Conservation (phyloP, 2,329 filamentous ascomycete species). For the Fonsecaea monophora region DNA sequence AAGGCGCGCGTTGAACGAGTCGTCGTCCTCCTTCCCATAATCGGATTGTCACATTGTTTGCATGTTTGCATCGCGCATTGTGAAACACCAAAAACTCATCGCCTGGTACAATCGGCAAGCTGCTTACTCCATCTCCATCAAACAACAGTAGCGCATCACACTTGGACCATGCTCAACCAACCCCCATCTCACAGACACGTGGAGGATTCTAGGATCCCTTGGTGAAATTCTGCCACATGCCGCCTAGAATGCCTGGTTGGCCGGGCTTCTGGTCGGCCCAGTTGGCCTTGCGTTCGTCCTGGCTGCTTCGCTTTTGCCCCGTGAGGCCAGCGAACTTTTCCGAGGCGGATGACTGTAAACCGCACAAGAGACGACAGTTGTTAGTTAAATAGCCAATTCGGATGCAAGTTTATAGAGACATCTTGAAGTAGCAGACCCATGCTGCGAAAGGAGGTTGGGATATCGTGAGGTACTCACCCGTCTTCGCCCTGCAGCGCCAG, state of each 20-base stretch:
- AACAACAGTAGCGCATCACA: too few species aligned
- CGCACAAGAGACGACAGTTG: not conserved
- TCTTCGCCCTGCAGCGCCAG: constrained; percentile 34
- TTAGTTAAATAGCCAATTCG: not conserved
- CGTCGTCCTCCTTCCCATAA: too few species aligned
- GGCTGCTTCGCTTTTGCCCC: constrained; percentile 33
- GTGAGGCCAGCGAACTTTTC: constrained; percentile 37
- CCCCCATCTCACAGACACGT: not conserved
- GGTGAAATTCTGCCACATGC: constrained; percentile 40
- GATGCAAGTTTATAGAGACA: not conserved
- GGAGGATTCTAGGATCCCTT: constrained; percentile 39
- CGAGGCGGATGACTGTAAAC: constrained; percentile 26
- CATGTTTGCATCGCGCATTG: too few species aligned
- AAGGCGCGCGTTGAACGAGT: too few species aligned
- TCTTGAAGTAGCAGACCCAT: too few species aligned
- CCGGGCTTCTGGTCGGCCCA: constrained; percentile 38
- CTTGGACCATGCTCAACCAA: not conserved
- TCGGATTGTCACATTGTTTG: too few species aligned
- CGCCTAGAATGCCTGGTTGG: constrained; percentile 34
- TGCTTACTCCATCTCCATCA: too few species aligned
- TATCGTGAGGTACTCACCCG: constrained; percentile 29
- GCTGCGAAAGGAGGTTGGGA: too few species aligned
- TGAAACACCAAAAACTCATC: too few species aligned
- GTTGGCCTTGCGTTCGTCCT: constrained; percentile 32
- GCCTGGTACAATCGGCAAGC: too few species aligned